Base-by-base conservation (phyloP, 108 stramenopile genomes). In the Stephanodiscus triporus region DNA sequence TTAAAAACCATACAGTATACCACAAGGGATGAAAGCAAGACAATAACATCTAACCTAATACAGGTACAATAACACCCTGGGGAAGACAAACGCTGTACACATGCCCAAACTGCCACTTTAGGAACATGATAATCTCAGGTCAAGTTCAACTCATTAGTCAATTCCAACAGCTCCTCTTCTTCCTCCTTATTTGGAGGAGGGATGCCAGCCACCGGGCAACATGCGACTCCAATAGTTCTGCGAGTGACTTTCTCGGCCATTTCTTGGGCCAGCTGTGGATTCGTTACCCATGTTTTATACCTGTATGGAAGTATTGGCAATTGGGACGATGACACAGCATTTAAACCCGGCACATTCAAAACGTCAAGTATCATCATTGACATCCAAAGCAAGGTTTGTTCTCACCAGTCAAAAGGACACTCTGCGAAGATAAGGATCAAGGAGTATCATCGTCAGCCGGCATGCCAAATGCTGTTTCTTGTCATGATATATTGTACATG, bases 271-370 rank as follows among this genome's bases (percentile, higher is more conserved):
- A 76, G 60, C 64, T 77, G 62, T 11, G 92, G 92, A 83, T 93
- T 76, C 7, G 75, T 93, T 16, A 91, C 92, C 92, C 92, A 93
- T 16, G 84, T 85, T 24, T 85, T 77, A 70, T 93, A 93, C 61
- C 86, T 89, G 45, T 79, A 34, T 4, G 32, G 73, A 4, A 34
- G 22, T 24, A n/a, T 30, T 22, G 5, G n/a, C 19, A 20, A 72
- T 20, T 8, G 11, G 54, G 47, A 56, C 0, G 26, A 69, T 40
- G 24, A 0, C 10, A 38, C 13, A 9, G 23, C 30, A 43, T n/a
- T 27, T 43, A 37, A 65, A 5, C 0, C 16, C 16, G 43, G 14
- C 43, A 13, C 4, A 34, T 34, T 34, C 4, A 34, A 34, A 34
- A 34, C 14, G 0, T 0, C 14, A 14, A 16, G 14, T 45, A 16